Percentiles rank a stretch among this genome's conserved stretches.
phyloP scores from a whole-genome alignment of 768 basidiomycete species.

The Phlebiopsis gigantea region DNA sequence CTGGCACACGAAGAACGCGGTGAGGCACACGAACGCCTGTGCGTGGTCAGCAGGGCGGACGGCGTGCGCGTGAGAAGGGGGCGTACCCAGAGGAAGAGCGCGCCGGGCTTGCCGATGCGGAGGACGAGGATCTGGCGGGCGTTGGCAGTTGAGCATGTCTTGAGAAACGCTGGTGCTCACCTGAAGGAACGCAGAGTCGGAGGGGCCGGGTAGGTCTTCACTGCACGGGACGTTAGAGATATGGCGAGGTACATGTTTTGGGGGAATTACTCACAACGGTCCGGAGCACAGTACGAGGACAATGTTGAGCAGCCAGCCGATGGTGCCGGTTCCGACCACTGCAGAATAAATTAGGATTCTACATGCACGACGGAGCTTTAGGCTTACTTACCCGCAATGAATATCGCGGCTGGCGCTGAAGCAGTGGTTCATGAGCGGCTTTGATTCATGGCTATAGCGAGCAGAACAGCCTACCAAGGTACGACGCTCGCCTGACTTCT shows the following conservation, averaged over 20 bases:
- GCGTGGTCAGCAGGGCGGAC: background rate
- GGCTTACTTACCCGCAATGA: conserved; percentile 35
- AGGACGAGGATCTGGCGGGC: conserved; percentile 56
- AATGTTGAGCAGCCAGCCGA: conserved; percentile 87
- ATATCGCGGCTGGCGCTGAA: conserved; percentile 56
- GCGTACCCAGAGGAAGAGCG: conserved; percentile 71
- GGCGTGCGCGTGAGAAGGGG: background rate
- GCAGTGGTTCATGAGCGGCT: background rate
- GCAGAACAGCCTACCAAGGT: conserved; percentile 59
- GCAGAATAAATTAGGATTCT: background rate
- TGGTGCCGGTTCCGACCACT: conserved; percentile 68
- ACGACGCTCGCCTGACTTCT: conserved; percentile 75
- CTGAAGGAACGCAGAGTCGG: conserved; percentile 63
- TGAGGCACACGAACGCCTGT: conserved; percentile 71
- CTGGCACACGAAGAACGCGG: conserved; percentile 82
- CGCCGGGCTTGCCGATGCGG: conserved; percentile 72
- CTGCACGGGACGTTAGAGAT: conserved; percentile 26
- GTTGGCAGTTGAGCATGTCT: background rate
- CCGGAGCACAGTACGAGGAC: conserved; percentile 80
- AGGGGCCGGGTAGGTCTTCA: conserved; percentile 60
- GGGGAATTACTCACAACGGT: conserved; percentile 52
- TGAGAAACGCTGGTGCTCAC: background rate
- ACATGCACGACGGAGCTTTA: background rate
- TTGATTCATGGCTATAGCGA: conserved; percentile 32
- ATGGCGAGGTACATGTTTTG: too few relatives aligned